Evolutionary conservation across 306 rosid species (phyloP), one percentile per base, ranked within the genome.

Genomic region (Cyamopsis tetragonoloba): DNA sequence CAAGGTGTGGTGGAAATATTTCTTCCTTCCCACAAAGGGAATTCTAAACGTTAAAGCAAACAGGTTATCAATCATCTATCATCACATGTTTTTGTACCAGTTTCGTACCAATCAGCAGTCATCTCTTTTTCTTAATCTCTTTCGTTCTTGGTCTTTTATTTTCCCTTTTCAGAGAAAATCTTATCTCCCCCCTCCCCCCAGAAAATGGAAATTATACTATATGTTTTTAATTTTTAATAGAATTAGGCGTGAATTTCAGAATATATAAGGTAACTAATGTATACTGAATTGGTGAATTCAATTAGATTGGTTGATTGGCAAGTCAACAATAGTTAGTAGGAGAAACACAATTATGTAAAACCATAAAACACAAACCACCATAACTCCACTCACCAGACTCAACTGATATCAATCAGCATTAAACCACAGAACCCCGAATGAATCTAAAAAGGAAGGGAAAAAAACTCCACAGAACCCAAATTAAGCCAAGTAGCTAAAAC

Each of bases 361-460:
- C 18, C 17, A 22, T 7, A 50, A 51, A 50, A n/a, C 24, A 51
- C 4, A n/a, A 19, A 19, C 8, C 39, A 7, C 5, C 54, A 37
- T 0, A 54, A 14, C 4, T 7, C 18, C 8, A 61, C 35, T 4
- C 38, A 20, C 3, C 22, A 34, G 28, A 35, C 41, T 61, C 24
- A 51, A 26, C n/a, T 38, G 6, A 27, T 20, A 48, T 43, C 47
- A 43, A 26, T 15, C 22, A 65, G 12, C 10, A 31, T 37, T 4
- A 75, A 51, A 57, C 26, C 39, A 43, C 19, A 63, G 17, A 55
- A n/a, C 55, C 39, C 39, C 65, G 24, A 63, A 49, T 18, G 57
- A 13, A 70, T 7, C 31, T 10, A 19, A 14, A 27, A 17, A 10
- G 5, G 2, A 3, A 10, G 27, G 15, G 12, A 28, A 14, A 3